Conservation (phyloP, 1,139 yeast species). For the Taphrina wiesneri region DNA sequence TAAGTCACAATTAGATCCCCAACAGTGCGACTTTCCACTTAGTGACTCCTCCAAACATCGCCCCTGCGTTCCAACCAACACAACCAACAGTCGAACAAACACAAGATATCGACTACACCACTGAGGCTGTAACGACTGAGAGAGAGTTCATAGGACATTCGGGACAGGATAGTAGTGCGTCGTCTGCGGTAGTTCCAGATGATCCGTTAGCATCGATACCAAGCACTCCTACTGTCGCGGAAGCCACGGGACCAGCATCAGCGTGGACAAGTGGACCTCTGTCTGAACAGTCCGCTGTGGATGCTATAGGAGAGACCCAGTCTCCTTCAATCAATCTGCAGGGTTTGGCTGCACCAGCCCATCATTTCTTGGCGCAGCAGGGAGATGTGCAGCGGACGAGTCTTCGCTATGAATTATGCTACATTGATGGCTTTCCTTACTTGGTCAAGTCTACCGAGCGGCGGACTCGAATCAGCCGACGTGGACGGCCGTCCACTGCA, state of each 20-base stretch:
- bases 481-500: not conserved
- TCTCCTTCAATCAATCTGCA: not conserved
- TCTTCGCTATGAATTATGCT: slow-evolving; percentile 17
- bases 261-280: not conserved
- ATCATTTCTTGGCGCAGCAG: not conserved
- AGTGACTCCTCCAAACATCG: slow-evolving; percentile 13
- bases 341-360: not conserved
- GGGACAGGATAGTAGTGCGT: too few relatives aligned
- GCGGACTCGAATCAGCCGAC: not conserved
- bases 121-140: too few relatives aligned
- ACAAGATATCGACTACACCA: not conserved
- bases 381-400: slow-evolving; percentile 8
- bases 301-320: not conserved
- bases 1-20: not conserved
- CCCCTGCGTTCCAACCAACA: not conserved
- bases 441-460: slow-evolving; percentile 9
- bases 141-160: too few relatives aligned
- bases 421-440: slow-evolving; percentile 26
- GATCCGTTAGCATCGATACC: not conserved
- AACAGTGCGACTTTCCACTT: slow-evolving; percentile 21
- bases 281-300: not conserved
- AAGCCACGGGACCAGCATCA: not conserved
- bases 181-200: not conserved
- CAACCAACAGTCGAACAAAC: not conserved
- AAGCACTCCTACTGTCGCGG: not conserved